Conservation (phyloP, 805 yeast genomes). For the Jamesozyma jinghongensis region DNA sequence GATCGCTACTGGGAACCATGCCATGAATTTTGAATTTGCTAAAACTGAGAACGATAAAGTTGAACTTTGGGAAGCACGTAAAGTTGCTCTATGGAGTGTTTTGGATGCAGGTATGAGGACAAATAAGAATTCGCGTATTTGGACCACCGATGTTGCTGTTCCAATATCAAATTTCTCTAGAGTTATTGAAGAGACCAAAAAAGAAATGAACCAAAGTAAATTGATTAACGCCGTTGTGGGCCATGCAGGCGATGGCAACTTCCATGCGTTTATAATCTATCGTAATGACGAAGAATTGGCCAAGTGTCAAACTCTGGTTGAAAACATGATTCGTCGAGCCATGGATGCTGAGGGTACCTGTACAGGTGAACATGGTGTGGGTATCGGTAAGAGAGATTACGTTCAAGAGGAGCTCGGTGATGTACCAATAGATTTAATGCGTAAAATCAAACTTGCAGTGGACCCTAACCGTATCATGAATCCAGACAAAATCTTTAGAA, state of each 20-base stretch:
- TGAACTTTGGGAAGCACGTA: conserved; percentile 70
- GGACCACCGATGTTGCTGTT: conserved; percentile 80
- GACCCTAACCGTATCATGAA: conserved; percentile 63
- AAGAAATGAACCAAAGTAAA: conserved; percentile 45
- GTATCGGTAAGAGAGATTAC: conserved; percentile 62
- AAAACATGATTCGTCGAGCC: conserved; percentile 57
- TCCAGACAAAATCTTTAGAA: conserved; percentile 69
- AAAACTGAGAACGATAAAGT: conserved; percentile 49
- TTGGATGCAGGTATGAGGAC: conserved; percentile 53
- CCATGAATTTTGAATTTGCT: conserved; percentile 55
- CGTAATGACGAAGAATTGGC: conserved; percentile 41
- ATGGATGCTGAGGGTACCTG: conserved; percentile 70
- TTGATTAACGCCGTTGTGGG: conserved; percentile 56
- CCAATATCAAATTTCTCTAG: conserved; percentile 61
- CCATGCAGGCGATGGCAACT: conserved; percentile 80
- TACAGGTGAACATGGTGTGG: conserved; percentile 84
- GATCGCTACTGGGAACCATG: conserved; percentile 47
- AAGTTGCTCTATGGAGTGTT: conserved; percentile 56
- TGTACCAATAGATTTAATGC: conserved; percentile 62
- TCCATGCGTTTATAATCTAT: conserved; percentile 60
- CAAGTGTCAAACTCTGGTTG: conserved; percentile 42
- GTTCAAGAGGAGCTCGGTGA: conserved; percentile 57
- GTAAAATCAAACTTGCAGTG: conserved; percentile 58
- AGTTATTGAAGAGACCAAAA: conserved; percentile 53
- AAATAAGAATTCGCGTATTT: conserved; percentile 42